Percentiles rank a stretch among this genome's conserved stretches.
These are phyloP conservation scores for Gossypium ekmanianum DNA, from an alignment of 345 rosid species.

Conservation along the genomic window DNA sequence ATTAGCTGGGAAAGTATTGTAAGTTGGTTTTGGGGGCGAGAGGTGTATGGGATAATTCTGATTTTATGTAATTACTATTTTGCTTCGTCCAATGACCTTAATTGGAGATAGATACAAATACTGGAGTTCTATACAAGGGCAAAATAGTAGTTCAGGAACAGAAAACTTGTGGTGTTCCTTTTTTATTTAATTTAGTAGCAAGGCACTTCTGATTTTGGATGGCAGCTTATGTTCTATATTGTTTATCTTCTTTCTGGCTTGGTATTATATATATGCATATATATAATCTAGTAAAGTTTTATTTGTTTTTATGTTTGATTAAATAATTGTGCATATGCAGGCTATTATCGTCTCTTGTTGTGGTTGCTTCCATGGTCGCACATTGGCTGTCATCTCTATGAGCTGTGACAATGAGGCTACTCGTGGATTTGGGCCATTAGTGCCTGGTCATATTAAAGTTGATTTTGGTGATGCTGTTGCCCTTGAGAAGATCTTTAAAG, in stretches of 20 bases:
- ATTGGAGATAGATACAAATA: neutral
- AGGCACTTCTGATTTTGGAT: neutral
- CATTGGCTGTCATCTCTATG: constrained; percentile 89
- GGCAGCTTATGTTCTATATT: neutral
- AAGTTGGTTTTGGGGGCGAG: neutral
- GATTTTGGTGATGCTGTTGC: constrained; percentile 78
- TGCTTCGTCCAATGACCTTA: neutral
- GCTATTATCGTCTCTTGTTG: constrained; percentile 90
- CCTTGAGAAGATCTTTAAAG: constrained; percentile 73
- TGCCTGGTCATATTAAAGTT: constrained; percentile 90
- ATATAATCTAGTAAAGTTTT: neutral
- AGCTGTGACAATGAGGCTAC: constrained; percentile 99
- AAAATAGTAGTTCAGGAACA: neutral
- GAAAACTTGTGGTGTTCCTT: neutral
- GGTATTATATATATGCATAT: neutral
- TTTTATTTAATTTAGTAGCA: constrained; percentile 1
- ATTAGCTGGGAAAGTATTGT: neutral
- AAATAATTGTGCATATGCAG: constrained; percentile 34
- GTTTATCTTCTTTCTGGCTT: neutral
- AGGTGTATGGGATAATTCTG: neutral
- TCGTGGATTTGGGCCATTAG: constrained; percentile 85
- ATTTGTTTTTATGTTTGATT: neutral
- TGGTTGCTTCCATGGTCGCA: constrained; percentile 98
- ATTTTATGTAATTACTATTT: neutral
- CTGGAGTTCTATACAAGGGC: neutral